Evolutionary conservation across 1,284 basidiomycete species (phyloP), one percentile per base, ranked within the genome.

Genomic region (Boletus smithii): DNA sequence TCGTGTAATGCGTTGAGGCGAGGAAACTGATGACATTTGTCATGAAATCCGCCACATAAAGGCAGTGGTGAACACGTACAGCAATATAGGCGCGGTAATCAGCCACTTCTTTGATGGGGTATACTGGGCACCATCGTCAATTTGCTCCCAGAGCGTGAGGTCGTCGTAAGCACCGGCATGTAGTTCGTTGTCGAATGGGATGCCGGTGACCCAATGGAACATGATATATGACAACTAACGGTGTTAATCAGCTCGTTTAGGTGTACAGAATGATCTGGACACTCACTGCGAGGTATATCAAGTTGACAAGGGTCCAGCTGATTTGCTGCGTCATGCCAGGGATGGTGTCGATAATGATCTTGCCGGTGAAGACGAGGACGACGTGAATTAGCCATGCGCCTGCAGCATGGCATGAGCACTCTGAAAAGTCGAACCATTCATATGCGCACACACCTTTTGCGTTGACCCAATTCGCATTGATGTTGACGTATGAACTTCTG

Each of bases 41-140:
- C 35, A 49, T 20, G 10, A 38, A 29, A 36, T 13, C 24, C 6
- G 34, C 34, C 10, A 23, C 31, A 33, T 16, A 8, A 17, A 13
- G 27, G 48, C 41, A 49, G 50, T 45, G 32, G 13, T 7, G 14
- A 20, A 18, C 10, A 80, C 93, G 67, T 61, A 97, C 92, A 99
- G 73, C 29, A 81, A 80, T 60, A 98, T 89, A 2, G 95, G 95
- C 8, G 97, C 85, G 49, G 82, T 86, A 47, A 97, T 83, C 33
- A 99, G 75, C 92, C 95, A 99, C 68, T 99, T 99, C 74, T 95
- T 97, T 3, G 95, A 87, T 0, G 95, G 95, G 2, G 95, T 99
- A 70, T 99, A 97, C 63, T 99, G 95, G 0, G 95, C 95, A 32
- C 95, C 95, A 51, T 92, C 88, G 69, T 99, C 95, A 51, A 99